phyloP scores from a whole-genome alignment of 2,329 filamentous ascomycete species.

The Penicillium sp. region DNA sequence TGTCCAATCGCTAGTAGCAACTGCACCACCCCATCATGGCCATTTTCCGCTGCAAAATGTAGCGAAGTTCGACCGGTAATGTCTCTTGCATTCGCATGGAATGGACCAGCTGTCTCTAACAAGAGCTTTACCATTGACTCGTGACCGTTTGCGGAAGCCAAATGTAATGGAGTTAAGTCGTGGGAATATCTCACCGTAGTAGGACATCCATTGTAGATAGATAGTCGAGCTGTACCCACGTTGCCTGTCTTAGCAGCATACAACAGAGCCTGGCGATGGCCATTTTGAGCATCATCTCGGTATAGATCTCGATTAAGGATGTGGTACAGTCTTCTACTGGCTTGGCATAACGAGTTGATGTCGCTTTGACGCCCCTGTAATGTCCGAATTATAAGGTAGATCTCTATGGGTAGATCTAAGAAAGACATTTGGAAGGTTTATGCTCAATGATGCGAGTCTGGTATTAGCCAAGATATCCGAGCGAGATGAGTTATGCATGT shows the following conservation, averaged over 20 bases:
- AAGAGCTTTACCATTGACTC: background rate
- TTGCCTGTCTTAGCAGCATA: background rate
- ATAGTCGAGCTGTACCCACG: background rate
- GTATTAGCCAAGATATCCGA: background rate
- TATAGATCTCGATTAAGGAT: background rate
- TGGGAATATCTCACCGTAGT: background rate
- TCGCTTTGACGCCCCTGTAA: background rate
- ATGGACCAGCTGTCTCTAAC: background rate
- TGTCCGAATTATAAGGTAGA: background rate
- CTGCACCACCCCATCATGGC: too few species aligned
- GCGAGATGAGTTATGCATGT: background rate
- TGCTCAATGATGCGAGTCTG: background rate
- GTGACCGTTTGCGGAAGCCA: background rate
- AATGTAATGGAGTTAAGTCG: too few species aligned
- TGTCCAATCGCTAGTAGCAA: too few species aligned
- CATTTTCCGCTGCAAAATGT: too few species aligned
- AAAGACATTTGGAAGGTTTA: background rate
- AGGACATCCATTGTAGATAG: background rate
- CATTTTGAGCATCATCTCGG: background rate
- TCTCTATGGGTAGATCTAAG: background rate
- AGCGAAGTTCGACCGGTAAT: too few species aligned
- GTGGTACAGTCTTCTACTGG: background rate
- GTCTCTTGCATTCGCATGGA: background rate
- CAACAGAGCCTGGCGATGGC: background rate
- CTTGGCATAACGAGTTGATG: background rate